Base-by-base conservation (phyloP, 352 stramenopile genomes). In the Nothophytophthora sp. region DNA sequence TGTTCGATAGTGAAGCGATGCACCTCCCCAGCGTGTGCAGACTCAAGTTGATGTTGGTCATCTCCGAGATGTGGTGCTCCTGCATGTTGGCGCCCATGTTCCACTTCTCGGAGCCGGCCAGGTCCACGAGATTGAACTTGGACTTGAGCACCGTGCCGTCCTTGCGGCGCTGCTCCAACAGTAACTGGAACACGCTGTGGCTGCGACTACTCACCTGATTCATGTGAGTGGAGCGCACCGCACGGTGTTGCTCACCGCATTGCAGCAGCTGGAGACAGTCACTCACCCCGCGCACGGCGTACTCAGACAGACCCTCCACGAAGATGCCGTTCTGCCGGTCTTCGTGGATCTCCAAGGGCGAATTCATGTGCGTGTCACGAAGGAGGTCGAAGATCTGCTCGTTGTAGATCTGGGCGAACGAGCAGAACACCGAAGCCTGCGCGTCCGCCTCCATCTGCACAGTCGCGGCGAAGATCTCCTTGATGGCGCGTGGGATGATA, bases 101-200 rank as follows among this genome's bases (percentile, higher is more conserved):
- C 92, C 92, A 98, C 53, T 98, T 98, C 54, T 98, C 92, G 6
- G 89, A 97, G 9, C 92, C 92, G 7, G 90, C 92, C 12, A 98
- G 72, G 60, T 98, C 92, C n/a, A 98, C 92, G 5, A 98, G 68
- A 67, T 98, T 98, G 56, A 98, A 96, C 59, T 98, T 98, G 42
- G 89, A 94, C 42, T 91, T 91, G 41, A 97, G 63, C 18, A 90
- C 45, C 3, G 69, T 81, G 24, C 73, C 81, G 53, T 92, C 83
- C 33, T 72, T 76, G 16, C 68, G 78, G 27, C 76, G 70, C 46
- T 90, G 73, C 51, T 96, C 88, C 12, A 97, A 70, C 12, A 91
- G 43, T 0, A 98, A 46, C 45, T 96, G 88, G 44, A 98, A 95
- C 3, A 96, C 84, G 46, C 81, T 94, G 68, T 98, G 91, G 50